A percentile compares a stretch with the other conserved stretches of the same genome.
These are phyloP conservation scores for Plasmodium vinckei DNA, from an alignment of 169 alveolate species.

Conservation along the genomic window DNA sequence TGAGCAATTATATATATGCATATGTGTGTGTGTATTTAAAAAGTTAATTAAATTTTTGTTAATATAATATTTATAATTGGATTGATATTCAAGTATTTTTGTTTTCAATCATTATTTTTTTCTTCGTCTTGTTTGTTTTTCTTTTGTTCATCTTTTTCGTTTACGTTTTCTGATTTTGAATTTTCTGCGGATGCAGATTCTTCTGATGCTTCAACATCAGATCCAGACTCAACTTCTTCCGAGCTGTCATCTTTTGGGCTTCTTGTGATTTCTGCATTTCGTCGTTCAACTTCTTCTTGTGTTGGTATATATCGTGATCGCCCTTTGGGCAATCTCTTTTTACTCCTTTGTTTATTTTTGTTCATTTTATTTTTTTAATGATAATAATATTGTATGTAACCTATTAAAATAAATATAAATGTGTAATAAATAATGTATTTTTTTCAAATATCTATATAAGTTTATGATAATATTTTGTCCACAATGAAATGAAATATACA, in stretches of 20 bases:
- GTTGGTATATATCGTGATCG: slow-evolving; percentile 49
- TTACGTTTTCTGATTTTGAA: slow-evolving; percentile 11
- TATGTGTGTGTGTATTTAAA: slow-evolving; percentile 6
- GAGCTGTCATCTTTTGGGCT: slow-evolving; percentile 19
- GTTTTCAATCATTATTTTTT: neutral
- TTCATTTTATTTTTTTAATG: slow-evolving; percentile 14
- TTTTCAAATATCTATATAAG: no score
- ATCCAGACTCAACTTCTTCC: slow-evolving; percentile 7
- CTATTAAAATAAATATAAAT: no score
- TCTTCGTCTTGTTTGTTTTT: slow-evolving; percentile 1
- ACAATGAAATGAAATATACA: no score
- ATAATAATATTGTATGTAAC: no score
- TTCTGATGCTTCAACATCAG: neutral
- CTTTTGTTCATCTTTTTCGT: slow-evolving; percentile 5
- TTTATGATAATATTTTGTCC: no score
- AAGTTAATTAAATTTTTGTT: neutral
- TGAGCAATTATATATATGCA: neutral
- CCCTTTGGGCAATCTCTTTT: slow-evolving; percentile 58
- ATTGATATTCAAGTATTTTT: no score
- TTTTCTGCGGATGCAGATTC: slow-evolving; percentile 1
- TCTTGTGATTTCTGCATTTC: slow-evolving; percentile 62
- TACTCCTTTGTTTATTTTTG: slow-evolving; percentile 26
- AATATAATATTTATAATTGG: no score
- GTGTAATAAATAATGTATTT: no score
- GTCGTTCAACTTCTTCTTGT: slow-evolving; percentile 66